Evolutionary conservation across 1,284 basidiomycete genomes (phyloP).

Genomic region (Ceraceosorus guamensis): DNA sequence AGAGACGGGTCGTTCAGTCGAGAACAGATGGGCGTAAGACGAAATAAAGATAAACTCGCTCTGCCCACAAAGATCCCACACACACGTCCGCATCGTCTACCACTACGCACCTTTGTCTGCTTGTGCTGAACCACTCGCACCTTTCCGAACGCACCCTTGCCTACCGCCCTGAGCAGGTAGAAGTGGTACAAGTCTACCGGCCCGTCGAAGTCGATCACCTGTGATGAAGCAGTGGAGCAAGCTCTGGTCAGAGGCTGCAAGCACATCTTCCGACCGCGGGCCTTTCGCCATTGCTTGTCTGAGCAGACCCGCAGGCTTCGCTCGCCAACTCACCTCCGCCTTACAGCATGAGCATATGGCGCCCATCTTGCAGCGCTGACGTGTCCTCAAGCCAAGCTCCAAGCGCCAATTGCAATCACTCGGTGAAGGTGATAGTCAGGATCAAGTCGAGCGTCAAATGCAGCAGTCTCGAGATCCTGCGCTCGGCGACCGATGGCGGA

Average conservation of each 20-base stretch:
- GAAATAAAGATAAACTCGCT: neutral
- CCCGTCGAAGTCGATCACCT: slow-evolving; percentile 97
- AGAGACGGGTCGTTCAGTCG: neutral
- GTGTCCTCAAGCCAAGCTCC: no score
- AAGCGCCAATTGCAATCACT: no score
- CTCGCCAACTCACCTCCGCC: slow-evolving; percentile 1
- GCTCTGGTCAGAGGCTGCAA: neutral
- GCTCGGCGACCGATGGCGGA: no score
- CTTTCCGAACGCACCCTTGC: slow-evolving; percentile 98
- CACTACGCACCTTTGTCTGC: slow-evolving; percentile 65
- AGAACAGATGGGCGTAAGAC: neutral
- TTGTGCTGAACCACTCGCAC: slow-evolving; percentile 98
- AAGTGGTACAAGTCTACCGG: slow-evolving; percentile 97
- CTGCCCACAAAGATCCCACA: neutral
- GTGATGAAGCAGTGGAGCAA: slow-evolving; percentile 5
- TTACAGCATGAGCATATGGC: neutral
- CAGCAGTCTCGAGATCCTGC: no score
- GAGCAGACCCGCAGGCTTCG: neutral
- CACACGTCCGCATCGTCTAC: neutral
- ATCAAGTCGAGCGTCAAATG: no score
- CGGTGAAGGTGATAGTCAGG: no score
- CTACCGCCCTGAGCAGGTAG: slow-evolving; percentile 82
- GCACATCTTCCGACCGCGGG: neutral
- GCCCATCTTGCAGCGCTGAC: neutral
- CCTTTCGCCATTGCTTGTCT: neutral